Conservation (phyloP, 2,329 filamentous ascomycete genomes). For the Fusarium haematococcum region DNA sequence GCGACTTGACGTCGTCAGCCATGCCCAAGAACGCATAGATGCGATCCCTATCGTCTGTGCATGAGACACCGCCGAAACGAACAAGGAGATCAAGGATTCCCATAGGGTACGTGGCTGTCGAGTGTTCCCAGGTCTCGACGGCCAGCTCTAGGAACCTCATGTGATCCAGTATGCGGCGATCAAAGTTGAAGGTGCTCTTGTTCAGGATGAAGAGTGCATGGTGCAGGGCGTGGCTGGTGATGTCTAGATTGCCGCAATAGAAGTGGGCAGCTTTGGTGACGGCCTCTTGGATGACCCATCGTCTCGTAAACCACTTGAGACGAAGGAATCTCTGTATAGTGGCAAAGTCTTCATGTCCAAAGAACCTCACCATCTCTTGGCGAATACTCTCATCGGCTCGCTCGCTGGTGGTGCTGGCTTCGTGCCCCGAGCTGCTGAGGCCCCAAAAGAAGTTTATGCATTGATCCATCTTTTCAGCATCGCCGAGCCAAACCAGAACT, state of each 20-base stretch:
- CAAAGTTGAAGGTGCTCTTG: neutral
- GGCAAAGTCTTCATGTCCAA: neutral
- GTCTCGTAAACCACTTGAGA: neutral
- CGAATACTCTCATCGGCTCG: neutral
- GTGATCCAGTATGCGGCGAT: neutral
- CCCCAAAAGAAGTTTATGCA: neutral
- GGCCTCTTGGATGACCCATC: conserved; percentile 1
- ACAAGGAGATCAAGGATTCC: neutral
- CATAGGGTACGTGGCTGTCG: neutral
- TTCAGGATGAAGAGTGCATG: neutral
- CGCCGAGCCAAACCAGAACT: neutral
- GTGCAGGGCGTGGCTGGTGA: neutral
- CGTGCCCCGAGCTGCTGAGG: neutral
- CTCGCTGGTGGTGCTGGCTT: neutral
- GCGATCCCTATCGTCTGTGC: neutral
- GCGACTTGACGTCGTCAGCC: neutral
- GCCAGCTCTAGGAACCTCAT: neutral
- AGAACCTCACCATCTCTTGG: neutral
- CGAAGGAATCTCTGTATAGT: neutral
- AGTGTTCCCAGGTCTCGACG: neutral
- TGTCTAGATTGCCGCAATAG: neutral
- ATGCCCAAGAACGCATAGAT: neutral
- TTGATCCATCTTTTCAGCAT: neutral
- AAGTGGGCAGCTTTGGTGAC: neutral
- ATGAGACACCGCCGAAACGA: neutral